Evolutionary conservation across 2,329 filamentous ascomycete species (phyloP).

Genomic region (Claviceps cyperi): DNA sequence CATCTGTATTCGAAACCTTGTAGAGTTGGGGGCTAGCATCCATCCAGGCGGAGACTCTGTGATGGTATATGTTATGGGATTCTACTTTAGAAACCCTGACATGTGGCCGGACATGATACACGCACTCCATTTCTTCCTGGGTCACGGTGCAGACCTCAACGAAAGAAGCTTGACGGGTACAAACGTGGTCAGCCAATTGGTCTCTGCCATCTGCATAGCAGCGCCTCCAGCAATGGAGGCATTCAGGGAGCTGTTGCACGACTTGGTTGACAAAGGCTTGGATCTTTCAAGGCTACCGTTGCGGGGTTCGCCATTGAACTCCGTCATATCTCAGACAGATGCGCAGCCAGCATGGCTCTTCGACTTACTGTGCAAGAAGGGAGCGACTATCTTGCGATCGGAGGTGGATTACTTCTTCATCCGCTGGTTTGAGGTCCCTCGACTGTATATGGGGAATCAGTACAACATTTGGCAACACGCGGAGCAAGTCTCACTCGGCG

Average conservation of each 20-base stretch:
- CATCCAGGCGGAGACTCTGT: constrained; percentile 1
- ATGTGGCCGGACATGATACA: neutral
- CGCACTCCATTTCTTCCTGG: neutral
- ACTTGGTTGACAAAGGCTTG: neutral
- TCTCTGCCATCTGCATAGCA: neutral
- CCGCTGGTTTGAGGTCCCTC: neutral
- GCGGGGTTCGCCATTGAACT: neutral
- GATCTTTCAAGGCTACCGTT: neutral
- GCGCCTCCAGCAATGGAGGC: neutral
- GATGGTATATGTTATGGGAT: neutral
- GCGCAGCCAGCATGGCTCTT: constrained; percentile 1
- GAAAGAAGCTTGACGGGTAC: neutral
- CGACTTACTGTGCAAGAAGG: neutral
- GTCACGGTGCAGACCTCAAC: constrained; percentile 1
- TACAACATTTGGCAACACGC: neutral
- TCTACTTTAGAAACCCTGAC: neutral
- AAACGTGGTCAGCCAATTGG: neutral
- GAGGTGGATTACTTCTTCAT: neutral
- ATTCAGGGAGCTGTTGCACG: neutral
- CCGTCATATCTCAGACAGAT: neutral
- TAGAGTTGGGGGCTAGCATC: neutral
- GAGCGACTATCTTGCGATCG: neutral
- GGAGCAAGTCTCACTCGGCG: neutral
- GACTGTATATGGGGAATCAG: neutral
- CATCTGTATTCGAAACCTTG: neutral